Evolutionary conservation across 2,329 filamentous ascomycete species (phyloP).

Genomic region (Talaromyces pinophilus): DNA sequence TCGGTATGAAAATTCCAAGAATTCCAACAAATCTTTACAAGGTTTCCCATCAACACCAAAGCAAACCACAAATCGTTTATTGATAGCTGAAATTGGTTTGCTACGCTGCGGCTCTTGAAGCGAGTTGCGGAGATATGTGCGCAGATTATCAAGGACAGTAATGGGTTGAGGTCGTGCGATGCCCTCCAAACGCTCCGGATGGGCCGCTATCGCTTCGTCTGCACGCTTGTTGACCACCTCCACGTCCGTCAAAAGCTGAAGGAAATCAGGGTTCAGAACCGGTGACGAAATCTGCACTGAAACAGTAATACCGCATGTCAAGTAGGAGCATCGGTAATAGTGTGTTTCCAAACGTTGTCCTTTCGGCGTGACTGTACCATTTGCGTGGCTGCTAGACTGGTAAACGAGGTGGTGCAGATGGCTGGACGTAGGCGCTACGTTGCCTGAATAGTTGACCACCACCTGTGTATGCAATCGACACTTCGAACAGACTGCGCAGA

Average conservation of each 20-base stretch:
- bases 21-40: constrained; percentile 59
- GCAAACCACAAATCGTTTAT: constrained; percentile 64
- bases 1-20: constrained; percentile 57
- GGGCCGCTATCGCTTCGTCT: constrained; percentile 52
- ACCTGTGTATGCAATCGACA: constrained; percentile 66
- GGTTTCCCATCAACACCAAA: constrained; percentile 59
- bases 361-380: constrained; percentile 30
- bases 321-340: constrained; percentile 61
- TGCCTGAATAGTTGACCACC: constrained; percentile 54
- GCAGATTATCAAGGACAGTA: constrained; percentile 58
- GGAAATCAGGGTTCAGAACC: constrained; percentile 51
- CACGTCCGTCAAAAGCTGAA: constrained; percentile 57
- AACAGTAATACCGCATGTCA: constrained; percentile 57
- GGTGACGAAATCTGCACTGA: constrained; percentile 57
- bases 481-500: constrained; percentile 61
- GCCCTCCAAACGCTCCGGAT: constrained; percentile 58
- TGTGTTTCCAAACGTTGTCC: constrained; percentile 48
- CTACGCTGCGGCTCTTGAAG: constrained; percentile 53
- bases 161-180: constrained; percentile 54
- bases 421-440: constrained; percentile 40
- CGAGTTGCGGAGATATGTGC: constrained; percentile 62
- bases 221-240: constrained; percentile 56
- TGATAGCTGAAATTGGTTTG: constrained; percentile 58
- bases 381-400: constrained; percentile 37
- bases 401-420: constrained; percentile 65